These are phyloP conservation scores for Lactarius pseudohatsudake DNA, from an alignment of 768 basidiomycete species.

Conservation along the genomic window DNA sequence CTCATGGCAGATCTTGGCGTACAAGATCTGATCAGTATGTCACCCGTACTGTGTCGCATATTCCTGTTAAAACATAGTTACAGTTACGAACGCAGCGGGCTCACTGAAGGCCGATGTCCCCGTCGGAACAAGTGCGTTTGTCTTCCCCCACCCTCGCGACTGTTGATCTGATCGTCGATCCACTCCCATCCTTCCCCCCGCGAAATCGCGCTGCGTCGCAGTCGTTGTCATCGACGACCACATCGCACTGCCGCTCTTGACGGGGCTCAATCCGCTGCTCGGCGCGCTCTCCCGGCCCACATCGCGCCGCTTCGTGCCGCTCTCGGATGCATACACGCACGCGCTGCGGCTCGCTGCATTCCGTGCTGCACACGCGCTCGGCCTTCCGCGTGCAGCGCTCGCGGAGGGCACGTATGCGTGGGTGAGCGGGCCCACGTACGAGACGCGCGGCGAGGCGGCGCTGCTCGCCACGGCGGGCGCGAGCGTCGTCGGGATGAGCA, in stretches of 20 bases:
- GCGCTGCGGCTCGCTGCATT: constrained; percentile 70
- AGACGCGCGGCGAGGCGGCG: constrained; percentile 83
- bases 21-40: constrained; percentile 70
- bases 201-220: constrained; percentile 33
- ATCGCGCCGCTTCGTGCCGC: constrained; percentile 75
- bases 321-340: constrained; percentile 81
- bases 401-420: constrained; percentile 87
- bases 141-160: constrained; percentile 1
- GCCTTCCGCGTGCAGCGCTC: constrained; percentile 52
- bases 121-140: constrained; percentile 70
- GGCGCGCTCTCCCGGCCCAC: constrained; percentile 62
- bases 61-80: neutral
- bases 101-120: constrained; percentile 69
- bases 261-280: constrained; percentile 77
- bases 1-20: constrained; percentile 78
- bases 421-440: constrained; percentile 90
- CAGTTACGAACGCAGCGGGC: constrained; percentile 86
- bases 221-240: constrained; percentile 88
- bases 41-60: constrained; percentile 5
- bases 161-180: neutral
- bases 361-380: constrained; percentile 63
- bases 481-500: constrained; percentile 94
- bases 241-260: constrained; percentile 73
- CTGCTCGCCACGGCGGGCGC: constrained; percentile 74
- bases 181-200: neutral